These are phyloP conservation scores for Paspalum notatum DNA, from an alignment of 176 grass and related monocot species.

Conservation along the genomic window DNA sequence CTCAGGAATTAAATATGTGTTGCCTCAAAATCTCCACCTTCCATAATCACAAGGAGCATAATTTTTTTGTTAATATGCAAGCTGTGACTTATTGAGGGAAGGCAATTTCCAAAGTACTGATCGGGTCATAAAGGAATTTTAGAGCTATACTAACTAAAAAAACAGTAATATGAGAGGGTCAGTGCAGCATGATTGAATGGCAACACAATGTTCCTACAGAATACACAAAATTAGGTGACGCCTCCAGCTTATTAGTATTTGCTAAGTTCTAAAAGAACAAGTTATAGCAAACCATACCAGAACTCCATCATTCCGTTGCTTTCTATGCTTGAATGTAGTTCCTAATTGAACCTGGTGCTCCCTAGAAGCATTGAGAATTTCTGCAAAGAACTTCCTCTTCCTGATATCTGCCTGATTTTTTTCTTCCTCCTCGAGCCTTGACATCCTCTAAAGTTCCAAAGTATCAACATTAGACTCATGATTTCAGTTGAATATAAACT, in stretches of 20 bases:
- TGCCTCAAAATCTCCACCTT: conserved; percentile 7
- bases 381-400: conserved; percentile 95
- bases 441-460: conserved; percentile 67
- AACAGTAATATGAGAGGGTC: too few species aligned
- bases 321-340: conserved; percentile 82
- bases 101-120: too few species aligned
- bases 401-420: conserved; percentile 80
- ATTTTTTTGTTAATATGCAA: conserved; percentile 3
- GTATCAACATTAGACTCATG: conserved; percentile 23
- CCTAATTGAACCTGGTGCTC: conserved; percentile 78
- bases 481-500: conserved; percentile 38
- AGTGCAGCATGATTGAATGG: too few species aligned
- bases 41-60: conserved; percentile 8
- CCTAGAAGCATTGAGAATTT: conserved; percentile 94
- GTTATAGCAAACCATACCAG: conserved; percentile 54
- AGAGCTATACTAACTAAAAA: too few species aligned
- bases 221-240: neutral
- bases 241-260: neutral
- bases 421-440: conserved; percentile 95
- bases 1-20: neutral
- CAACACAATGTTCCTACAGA: too few species aligned
- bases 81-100: too few species aligned
- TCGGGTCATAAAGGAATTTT: too few species aligned
- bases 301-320: conserved; percentile 96
- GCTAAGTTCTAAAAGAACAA: conserved; percentile 13